Base-by-base conservation (phyloP, 352 stramenopile species). In the Phytophthora pinifolia region DNA sequence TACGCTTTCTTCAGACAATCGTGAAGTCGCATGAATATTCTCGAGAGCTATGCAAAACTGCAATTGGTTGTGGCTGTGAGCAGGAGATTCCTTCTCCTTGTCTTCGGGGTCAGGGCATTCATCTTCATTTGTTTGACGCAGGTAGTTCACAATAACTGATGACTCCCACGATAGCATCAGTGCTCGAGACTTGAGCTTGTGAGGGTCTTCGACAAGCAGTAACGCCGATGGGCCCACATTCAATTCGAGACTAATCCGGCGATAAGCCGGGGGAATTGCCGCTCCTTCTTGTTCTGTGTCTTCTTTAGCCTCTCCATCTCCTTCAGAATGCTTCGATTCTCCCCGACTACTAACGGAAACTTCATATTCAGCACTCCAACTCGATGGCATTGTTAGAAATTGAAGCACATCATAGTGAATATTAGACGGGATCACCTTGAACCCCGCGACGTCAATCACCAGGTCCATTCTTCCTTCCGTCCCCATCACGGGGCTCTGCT, bases 91-190 rank as follows among this genome's bases (percentile, higher is more conserved):
- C 9, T 59, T 53, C 14, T 27, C 12, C 9, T 53, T 56, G 12
- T 29, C 58, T 59, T 60, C 45, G 15, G 70, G 9, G 22, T 35
- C 13, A 17, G 53, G 41, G 34, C 54, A 69, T 49, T 69, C 58
- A 10, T 74, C 51, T 55, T 70, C 59, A 43, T 79, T 77, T 30
- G 70, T 65, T 46, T 79, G 72, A 20, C 54, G 69, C 0, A 92
- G 47, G 48, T 87, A 85, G 27, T 90, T 83, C 0, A 91, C 48
- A 14, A 66, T 76, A 14, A 94, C 44, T 6, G 58, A 72, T 2
- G 80, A 71, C 52, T 92, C 79, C 84, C 84, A 94, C 9, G 82
- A 91, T n/a, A 94, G 65, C 69, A 88, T 83, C 31, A 94, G 65
- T 4, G 83, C 79, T 25, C 84, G 79, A 17, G 84, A 94, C 32